Base-by-base conservation (phyloP, 768 basidiomycete genomes). In the Leccinellum albellum region DNA sequence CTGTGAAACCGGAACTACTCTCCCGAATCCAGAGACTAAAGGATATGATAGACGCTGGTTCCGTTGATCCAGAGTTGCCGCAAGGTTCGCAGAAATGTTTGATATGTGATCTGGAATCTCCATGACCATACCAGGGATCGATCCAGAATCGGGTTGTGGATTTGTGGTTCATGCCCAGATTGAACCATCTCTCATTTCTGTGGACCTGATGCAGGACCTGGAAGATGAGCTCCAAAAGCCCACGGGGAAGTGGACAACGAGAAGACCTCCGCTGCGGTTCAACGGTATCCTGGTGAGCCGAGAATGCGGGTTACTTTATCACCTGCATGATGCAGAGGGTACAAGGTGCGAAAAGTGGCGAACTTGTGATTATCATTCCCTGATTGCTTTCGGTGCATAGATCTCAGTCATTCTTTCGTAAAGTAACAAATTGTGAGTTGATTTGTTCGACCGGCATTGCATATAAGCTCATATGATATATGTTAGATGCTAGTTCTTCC, bases 221-320 rank as follows among this genome's bases (percentile, higher is more conserved):
- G 91, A 93, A 67, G 79, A 81, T 28, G 91, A 93, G 66, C 76
- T 87, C 12, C 83, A 87, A 57, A 79, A 79, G 21, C 91, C 91
- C 8, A 89, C 88, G 0, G 91, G 91, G 2, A 78, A 84, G 57
- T 77, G 80, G 66, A 89, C 87, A 0, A 75, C 81, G 8, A 66
- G 70, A 3, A 70, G 81, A 0, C 88, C 88, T 3, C 81, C 79
- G 32, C 68, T 90, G 53, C 75, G 75, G 3, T 65, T 91, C 45
- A 82, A 80, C 51, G 88, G 84, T 9, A 74, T 94, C 7, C 67
- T 93, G 1, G 65, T 94, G 48, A 94, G 93, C 68, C 82, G 82
- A 64, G 82, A 89, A 58, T 96, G 94, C 66, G 94, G 90, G 3
- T 71, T 93, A 37, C 70, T 92, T 37, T 84, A 85, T 50, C 85